phyloP scores from a whole-genome alignment of 225 moss, liverwort and hornwort species.

The Thuidium tamariscinum region DNA sequence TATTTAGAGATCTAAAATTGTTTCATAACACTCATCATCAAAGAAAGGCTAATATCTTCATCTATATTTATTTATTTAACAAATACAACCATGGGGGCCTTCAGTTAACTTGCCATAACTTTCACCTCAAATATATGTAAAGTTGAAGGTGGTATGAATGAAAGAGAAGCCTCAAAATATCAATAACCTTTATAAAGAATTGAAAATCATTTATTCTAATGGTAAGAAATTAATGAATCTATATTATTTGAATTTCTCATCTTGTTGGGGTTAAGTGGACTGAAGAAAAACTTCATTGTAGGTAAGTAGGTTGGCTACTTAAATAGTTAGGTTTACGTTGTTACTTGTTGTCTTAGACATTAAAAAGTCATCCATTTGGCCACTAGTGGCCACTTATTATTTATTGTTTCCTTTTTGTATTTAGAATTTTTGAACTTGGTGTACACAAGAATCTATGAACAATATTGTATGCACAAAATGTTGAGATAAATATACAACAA shows the following conservation, averaged over 20 bases:
- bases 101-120: accelerated
- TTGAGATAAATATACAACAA: background rate
- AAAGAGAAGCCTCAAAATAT: too few relatives aligned
- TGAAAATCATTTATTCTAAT: too few relatives aligned
- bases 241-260: too few relatives aligned
- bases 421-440: too few relatives aligned
- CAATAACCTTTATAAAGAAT: too few relatives aligned
- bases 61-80: background rate
- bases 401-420: background rate
- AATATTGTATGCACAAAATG: too few relatives aligned
- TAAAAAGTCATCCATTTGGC: background rate
- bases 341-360: background rate
- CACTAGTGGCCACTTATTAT: background rate
- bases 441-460: background rate
- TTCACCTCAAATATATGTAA: too few relatives aligned
- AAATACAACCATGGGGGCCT: accelerated
- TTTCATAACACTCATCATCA: background rate
- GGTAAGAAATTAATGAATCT: too few relatives aligned
- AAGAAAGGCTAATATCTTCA: background rate
- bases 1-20: accelerated
- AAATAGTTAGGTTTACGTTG: background rate
- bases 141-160: too few relatives aligned
- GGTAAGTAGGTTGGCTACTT: background rate
- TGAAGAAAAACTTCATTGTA: background rate
- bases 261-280: background rate